Evolutionary conservation across 2,329 filamentous ascomycete species (phyloP).

Genomic region (Drechslerella dactyloides): DNA sequence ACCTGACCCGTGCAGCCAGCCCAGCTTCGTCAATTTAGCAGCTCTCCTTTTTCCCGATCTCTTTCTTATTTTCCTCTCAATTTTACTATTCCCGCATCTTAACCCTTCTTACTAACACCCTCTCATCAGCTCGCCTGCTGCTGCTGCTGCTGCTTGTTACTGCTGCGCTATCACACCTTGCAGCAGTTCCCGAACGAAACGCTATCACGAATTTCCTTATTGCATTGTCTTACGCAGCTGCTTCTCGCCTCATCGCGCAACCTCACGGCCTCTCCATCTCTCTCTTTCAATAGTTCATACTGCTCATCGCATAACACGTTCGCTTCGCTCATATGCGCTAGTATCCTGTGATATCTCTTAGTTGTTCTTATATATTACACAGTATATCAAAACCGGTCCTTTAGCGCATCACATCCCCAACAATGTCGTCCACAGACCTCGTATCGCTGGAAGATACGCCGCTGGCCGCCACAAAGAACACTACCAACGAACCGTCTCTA

Average conservation of each 20-base stretch:
- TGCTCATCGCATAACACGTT: conserved; percentile 22
- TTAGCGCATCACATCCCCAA: neutral
- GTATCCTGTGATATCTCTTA: conserved; percentile 19
- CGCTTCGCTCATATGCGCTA: conserved; percentile 27
- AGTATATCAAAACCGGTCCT: neutral
- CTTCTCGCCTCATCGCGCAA: conserved; percentile 7
- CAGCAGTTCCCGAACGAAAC: conserved; percentile 24
- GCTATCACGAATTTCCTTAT: conserved; percentile 51
- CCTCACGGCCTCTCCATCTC: conserved; percentile 13
- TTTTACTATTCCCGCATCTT: conserved; percentile 25
- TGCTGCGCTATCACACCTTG: conserved; percentile 9
- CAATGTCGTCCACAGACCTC: conserved; percentile 42
- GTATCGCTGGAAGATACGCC: conserved; percentile 51
- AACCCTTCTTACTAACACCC: conserved; percentile 18
- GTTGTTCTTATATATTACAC: neutral
- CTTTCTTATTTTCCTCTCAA: conserved; percentile 9
- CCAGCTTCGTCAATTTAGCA: conserved; percentile 28
- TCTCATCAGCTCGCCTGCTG: conserved; percentile 21
- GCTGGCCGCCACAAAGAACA: conserved; percentile 15
- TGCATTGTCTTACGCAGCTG: conserved; percentile 28
- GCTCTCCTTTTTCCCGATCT: conserved; percentile 43
- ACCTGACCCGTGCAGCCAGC: conserved; percentile 3
- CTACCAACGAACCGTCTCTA: conserved; percentile 21
- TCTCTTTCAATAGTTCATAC: conserved; percentile 7
- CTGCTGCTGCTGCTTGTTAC: too few species aligned